Conservation (phyloP, 2,329 filamentous ascomycete species). For the Alternaria alternata region DNA sequence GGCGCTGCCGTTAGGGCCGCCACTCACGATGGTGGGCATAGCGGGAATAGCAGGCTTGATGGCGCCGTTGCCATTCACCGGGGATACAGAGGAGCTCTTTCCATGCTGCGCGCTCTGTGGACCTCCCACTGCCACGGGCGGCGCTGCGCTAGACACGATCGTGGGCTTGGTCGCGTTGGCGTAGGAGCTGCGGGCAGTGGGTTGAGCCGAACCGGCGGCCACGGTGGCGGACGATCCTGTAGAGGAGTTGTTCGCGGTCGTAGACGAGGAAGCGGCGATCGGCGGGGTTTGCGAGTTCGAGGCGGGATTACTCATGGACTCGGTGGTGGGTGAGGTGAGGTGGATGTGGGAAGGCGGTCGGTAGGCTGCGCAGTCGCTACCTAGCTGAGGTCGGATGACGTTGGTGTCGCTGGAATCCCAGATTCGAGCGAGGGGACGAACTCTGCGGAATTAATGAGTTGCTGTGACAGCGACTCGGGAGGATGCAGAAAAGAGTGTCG, state of each 20-base stretch:
- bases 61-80: slow-evolving; percentile 83
- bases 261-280: slow-evolving; percentile 58
- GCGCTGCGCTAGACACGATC: slow-evolving; percentile 60
- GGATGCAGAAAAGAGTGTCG: slow-evolving; percentile 35
- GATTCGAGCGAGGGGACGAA: slow-evolving; percentile 33
- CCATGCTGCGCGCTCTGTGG: slow-evolving; percentile 61
- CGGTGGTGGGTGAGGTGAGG: slow-evolving; percentile 23
- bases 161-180: slow-evolving; percentile 66
- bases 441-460: slow-evolving; percentile 37
- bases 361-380: slow-evolving; percentile 26
- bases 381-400: slow-evolving; percentile 21
- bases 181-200: slow-evolving; percentile 65
- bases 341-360: slow-evolving; percentile 7
- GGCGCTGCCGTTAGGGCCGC: slow-evolving; percentile 73
- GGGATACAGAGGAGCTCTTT: slow-evolving; percentile 63
- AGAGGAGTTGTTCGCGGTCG: slow-evolving; percentile 57
- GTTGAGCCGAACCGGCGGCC: slow-evolving; percentile 63
- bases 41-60: slow-evolving; percentile 35
- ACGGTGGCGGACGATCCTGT: slow-evolving; percentile 60
- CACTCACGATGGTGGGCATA: slow-evolving; percentile 68
- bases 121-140: slow-evolving; percentile 63
- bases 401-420: slow-evolving; percentile 38
- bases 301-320: slow-evolving; percentile 67
- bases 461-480: slow-evolving; percentile 36
- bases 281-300: slow-evolving; percentile 60